A percentile compares a stretch with the other conserved stretches of the same genome.
These are phyloP conservation scores for Leccinum variicolor DNA, from an alignment of 768 basidiomycete species.

Conservation along the genomic window DNA sequence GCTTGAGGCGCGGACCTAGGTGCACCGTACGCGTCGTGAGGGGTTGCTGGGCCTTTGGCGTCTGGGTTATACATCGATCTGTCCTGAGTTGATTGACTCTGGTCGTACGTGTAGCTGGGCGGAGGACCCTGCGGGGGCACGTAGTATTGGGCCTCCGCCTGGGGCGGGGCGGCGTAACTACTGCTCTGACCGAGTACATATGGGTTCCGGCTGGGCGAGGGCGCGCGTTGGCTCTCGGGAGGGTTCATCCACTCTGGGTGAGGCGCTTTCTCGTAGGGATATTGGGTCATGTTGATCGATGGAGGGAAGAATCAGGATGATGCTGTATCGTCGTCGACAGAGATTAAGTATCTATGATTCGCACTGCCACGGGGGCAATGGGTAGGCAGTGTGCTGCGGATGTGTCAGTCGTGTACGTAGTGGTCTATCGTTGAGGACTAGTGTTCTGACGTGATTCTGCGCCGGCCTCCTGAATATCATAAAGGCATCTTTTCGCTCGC, in stretches of 20 bases:
- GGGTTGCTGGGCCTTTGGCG: not conserved
- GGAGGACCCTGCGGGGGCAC: conserved; percentile 10
- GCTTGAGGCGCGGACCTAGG: not conserved
- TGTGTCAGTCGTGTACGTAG: no score
- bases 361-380: no score
- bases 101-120: conserved; percentile 9
- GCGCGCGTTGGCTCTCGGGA: not conserved
- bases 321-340: not conserved
- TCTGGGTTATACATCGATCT: not conserved
- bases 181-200: not conserved
- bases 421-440: no score
- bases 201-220: conserved; percentile 10
- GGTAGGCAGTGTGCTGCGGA: no score
- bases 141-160: not conserved
- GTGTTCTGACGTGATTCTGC: no score
- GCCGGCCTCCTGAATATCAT: no score
- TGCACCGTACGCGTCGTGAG: not conserved
- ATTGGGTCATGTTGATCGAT: conserved; percentile 16
- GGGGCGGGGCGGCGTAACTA: not conserved
- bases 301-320: not conserved
- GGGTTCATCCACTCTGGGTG: conserved; percentile 13
- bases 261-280: conserved; percentile 26
- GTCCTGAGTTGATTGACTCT: conserved; percentile 1
- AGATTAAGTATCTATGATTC: not conserved
- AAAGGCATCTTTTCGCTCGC: no score